Base-by-base conservation (phyloP, 2,329 filamentous ascomycete species). In the Scedosporium aurantiacum region DNA sequence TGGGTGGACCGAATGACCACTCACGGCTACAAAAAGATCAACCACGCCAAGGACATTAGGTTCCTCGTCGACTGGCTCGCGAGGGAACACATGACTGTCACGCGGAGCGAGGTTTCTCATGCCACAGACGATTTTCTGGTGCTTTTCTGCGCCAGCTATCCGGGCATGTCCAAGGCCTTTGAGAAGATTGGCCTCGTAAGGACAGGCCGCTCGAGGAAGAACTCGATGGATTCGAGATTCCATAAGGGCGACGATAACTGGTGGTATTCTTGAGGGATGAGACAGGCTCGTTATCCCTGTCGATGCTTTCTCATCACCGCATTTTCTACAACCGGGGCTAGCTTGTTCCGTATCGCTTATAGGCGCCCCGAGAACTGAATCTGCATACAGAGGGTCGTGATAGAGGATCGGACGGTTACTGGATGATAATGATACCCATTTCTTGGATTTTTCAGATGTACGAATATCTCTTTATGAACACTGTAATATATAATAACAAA, bases 321-420 rank as follows among this genome's bases (percentile, higher is more conserved):
- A 2, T 37, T 37, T 37, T 37, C 32, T 37, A 37, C 32, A 37
- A 4, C 32, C 4, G 3, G 32, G 32, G 4, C 32, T 8, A 37
- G 14, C 32, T 37, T 37, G 32, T 37, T 12, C 10, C 32, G 6
- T 37, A 1, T 14, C 6, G 10, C 10, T 37, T 37, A 12, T 37
- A 4, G 32, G 1, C 32, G 32, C 8, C 32, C 8, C 10, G 32
- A 37, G 32, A 37, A 37, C 32, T 1, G 32, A 37, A 14, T 37
- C 14, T 37, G 32, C 32, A 18, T 60, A 63, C 37, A 60, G 23
- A 56, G 8, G 59, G 16, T 65, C 64, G 12, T 63, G 63, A 63
- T 57, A 60, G 0, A 61, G 32, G 32, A 14, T 10, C 14, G 32
- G 32, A 37, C 32, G 32, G 32, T 37, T 37, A 37, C 32, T 14